Evolutionary conservation across 768 basidiomycete species (phyloP), one percentile per base, ranked within the genome.

Genomic region (Albatrellus ellisii): DNA sequence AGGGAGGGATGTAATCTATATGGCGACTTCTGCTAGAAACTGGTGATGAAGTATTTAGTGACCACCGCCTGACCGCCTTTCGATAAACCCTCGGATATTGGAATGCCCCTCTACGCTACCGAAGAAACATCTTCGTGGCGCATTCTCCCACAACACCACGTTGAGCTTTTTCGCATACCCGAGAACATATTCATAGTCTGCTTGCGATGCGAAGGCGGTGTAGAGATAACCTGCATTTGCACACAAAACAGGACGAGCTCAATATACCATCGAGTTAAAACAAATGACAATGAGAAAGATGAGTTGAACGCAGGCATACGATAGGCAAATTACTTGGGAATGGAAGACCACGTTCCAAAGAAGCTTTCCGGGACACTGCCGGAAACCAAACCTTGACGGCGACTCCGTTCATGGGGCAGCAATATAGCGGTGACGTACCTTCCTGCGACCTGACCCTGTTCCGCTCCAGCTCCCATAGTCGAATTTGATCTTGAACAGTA

Each of bases 401-500:
- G 24, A n/a, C 17, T 39, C 17, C 15, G 24, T 39, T 39, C 17
- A 15, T n/a, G 26, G 29, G 26, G 32, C 32, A 41, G 39, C 0
- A 26, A 42, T 17, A 4, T 15, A 31, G n/a, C n/a, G n/a, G n/a
- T 15, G 20, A 21, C 35, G 5, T 55, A 88, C 91, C 88, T 72
- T 92, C 85, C 57, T 78, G 69, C 33, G 84, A 80, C 54, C 84
- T 81, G 6, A 97, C 66, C 41, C 94, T 74, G 57, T 95, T 90
- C 61, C 82, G 75, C 64, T 97, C 94, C 34, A 91, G 69, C 61
- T 98, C 92, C 90, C 94, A 98, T 14, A 98, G 68, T 45, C 92
- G 79, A 47, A 98, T 86, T 62, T 97, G 92, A 63, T 98, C 92
- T 55, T 95, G 90, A 0, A 97, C 91, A 0, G 92, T 97, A 32